These are phyloP conservation scores for Botrytis paeoniae DNA, from an alignment of 2,329 filamentous ascomycete genomes.

Conservation along the genomic window DNA sequence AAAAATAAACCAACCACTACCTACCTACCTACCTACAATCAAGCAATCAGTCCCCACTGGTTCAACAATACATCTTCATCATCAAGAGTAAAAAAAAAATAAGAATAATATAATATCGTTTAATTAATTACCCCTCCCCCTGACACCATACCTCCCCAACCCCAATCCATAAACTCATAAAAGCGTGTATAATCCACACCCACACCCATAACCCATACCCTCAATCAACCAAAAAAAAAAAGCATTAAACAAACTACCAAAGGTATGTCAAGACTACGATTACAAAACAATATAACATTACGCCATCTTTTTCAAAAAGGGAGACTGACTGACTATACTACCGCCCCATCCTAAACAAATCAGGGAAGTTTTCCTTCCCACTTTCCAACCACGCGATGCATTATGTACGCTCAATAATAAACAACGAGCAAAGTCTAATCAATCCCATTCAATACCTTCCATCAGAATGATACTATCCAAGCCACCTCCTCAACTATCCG, in stretches of 20 bases:
- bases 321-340: not conserved
- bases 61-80: no score
- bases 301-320: not conserved
- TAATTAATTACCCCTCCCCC: not conserved
- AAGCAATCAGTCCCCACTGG: no score
- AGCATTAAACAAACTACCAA: not conserved
- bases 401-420: conserved; percentile 7
- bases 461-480: not conserved
- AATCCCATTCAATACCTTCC: not conserved
- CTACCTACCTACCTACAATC: no score
- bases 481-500: conserved; percentile 23
- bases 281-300: not conserved
- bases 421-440: not conserved
- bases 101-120: no score
- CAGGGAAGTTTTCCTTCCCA: not conserved
- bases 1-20: no score
- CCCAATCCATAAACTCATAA: not conserved
- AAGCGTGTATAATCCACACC: not conserved
- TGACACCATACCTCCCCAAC: no score
- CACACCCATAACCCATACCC: no score
- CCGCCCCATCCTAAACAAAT: not conserved
- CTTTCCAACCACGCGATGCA: not conserved
- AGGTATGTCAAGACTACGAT: not conserved
- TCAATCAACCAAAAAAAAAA: not conserved
- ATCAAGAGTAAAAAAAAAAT: no score